Base-by-base conservation (phyloP, 192 early-diverging fungal genomes). In the Coemansia sp. region DNA sequence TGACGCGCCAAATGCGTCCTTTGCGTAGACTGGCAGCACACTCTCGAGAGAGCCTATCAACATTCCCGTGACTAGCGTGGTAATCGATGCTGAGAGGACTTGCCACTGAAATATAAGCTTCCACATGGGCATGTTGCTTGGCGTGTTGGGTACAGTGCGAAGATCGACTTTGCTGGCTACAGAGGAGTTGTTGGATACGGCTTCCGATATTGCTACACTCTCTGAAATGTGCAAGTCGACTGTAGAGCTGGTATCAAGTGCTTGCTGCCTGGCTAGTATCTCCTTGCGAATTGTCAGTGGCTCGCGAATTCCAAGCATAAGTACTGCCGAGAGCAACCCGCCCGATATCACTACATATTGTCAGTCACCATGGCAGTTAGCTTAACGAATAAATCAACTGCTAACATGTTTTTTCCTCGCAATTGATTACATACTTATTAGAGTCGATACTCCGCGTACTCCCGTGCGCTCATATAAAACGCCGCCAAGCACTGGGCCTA, bases 31-130 rank as follows among this genome's bases (percentile, higher is more conserved):
- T 1, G 72, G 65, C 14, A 75, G 51, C 0, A 81, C 59, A 37
- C 67, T 75, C 20, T 81, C 78, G 2, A 81, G 65, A 19, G 78
- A 75, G 1, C 73, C 65, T 4, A 39, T 38, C 1, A 81, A 59
- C 59, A 71, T 71, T 5, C 73, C 78, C 10, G 68, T 43, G 0
- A 59, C 46, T 6, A 81, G 63, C 7, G 78, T 72, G 10, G 59
- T 68, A 2, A 81, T 60, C 3, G 73, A 74, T 42, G 78, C 72
- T 6, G 69, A 65, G 11, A 81, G 46, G 0, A 81, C 79, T 31
- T 72, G 79, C 79, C 79, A 81, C 29, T 81, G 73, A 24, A 74
- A 47, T n/a, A 69, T 51, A 2, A 81, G 67, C 39, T 42, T 68
- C 72, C 72, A 81, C 1, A 75, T 20, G 9, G 73, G 62, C 65